Conservation (phyloP, 306 rosid species). For the Notholithocarpus densiflorus region DNA sequence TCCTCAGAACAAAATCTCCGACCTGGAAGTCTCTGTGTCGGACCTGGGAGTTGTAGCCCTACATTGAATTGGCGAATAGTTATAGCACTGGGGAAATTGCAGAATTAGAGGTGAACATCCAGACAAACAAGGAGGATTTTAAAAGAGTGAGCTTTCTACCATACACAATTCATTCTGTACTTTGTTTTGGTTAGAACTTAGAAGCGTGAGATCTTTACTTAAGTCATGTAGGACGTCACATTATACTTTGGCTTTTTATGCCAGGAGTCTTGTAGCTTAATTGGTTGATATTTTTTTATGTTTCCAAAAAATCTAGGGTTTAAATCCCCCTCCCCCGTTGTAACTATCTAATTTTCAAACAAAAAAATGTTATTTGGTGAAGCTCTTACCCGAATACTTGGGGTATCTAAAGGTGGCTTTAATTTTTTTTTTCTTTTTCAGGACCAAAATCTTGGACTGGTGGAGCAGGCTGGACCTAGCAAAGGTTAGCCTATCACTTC, state of each 20-base stretch:
- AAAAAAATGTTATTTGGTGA: too few relatives aligned
- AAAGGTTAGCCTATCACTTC: constrained; percentile 39
- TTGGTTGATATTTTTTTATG: too few relatives aligned
- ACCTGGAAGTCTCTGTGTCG: too few relatives aligned
- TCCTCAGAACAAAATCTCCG: too few relatives aligned
- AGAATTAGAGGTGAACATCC: constrained; percentile 40
- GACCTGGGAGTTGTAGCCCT: too few relatives aligned
- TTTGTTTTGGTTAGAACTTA: constrained; percentile 5
- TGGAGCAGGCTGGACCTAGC: constrained; percentile 56
- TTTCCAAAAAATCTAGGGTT: too few relatives aligned
- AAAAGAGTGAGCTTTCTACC: constrained; percentile 45
- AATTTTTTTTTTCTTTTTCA: constrained; percentile 13
- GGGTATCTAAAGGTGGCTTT: constrained; percentile 2
- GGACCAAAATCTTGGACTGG: constrained; percentile 80
- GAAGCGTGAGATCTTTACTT: not conserved
- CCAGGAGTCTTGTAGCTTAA: too few relatives aligned
- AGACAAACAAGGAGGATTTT: constrained; percentile 48
- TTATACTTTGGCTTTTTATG: not conserved
- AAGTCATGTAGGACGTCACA: not conserved
- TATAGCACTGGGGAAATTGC: constrained; percentile 48
- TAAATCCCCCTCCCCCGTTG: too few relatives aligned
- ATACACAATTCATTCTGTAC: not conserved
- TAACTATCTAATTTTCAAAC: too few relatives aligned
- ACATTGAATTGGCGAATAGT: constrained; percentile 54
- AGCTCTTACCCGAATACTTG: not conserved